Percentiles rank a stretch among this genome's conserved stretches.
phyloP scores from a whole-genome alignment of 2,329 filamentous ascomycete genomes.

The Ustilaginoidea virens region DNA sequence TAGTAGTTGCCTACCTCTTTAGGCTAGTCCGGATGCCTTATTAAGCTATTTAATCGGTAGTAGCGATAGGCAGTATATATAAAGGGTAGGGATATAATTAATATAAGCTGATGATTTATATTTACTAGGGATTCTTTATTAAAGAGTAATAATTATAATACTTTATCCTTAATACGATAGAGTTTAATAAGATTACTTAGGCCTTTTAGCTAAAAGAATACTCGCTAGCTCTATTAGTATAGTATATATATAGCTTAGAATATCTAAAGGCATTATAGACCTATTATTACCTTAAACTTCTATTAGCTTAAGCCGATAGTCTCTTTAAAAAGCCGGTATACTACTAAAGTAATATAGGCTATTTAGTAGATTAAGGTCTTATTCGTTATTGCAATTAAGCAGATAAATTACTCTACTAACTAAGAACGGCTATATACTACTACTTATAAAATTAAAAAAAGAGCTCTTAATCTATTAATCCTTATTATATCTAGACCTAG shows the following conservation, averaged over 20 bases:
- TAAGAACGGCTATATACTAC: conserved; percentile 2
- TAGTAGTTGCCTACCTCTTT: too few species aligned
- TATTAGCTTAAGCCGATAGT: conserved; percentile 2
- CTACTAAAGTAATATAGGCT: not conserved
- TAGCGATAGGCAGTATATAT: too few species aligned
- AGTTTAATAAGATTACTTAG: conserved; percentile 1
- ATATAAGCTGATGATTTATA: not conserved
- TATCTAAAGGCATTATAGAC: conserved; percentile 3
- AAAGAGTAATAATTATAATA: not conserved
- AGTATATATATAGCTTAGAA: not conserved
- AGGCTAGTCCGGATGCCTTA: too few species aligned
- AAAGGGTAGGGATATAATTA: too few species aligned
- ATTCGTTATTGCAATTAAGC: conserved; percentile 1
- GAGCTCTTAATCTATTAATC: conserved; percentile 3
- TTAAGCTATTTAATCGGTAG: too few species aligned
- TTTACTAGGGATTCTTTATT: too few species aligned
- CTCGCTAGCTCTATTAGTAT: not conserved
- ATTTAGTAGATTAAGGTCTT: conserved; percentile 1
- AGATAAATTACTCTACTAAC: conserved; percentile 2
- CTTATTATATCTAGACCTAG: conserved; percentile 2
- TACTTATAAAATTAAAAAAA: conserved; percentile 2
- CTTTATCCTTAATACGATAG: not conserved
- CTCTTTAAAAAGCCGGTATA: conserved; percentile 1
- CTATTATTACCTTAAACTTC: conserved; percentile 3
- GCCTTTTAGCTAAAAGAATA: not conserved